Conservation (phyloP, 2,329 filamentous ascomycete genomes). For the Beauveria bassiana region DNA sequence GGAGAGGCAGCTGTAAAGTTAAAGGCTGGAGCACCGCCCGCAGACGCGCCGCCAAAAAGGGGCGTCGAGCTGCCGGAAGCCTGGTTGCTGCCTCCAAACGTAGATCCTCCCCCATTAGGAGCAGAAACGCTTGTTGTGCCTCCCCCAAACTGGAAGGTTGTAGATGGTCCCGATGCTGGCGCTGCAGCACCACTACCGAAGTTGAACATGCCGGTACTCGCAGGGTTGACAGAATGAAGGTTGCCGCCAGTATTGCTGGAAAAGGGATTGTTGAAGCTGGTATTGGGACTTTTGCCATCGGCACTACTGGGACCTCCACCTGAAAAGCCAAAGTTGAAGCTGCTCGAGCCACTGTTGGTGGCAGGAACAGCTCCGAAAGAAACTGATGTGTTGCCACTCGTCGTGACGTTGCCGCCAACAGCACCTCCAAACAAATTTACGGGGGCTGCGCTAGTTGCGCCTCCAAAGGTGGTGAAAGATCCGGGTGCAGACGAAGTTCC, state of each 20-base stretch:
- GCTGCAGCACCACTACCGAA: conserved; percentile 29
- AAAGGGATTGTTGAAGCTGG: conserved; percentile 34
- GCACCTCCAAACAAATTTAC: conserved; percentile 31
- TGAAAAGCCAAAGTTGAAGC: conserved; percentile 27
- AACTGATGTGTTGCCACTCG: conserved; percentile 22
- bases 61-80: conserved; percentile 18
- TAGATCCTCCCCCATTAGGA: conserved; percentile 14
- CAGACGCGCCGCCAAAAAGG: conserved; percentile 25
- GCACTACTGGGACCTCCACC: conserved; percentile 10
- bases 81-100: conserved; percentile 22
- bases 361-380: conserved; percentile 27
- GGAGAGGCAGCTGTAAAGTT: conserved; percentile 30
- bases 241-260: conserved; percentile 20
- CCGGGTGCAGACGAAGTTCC: conserved; percentile 20
- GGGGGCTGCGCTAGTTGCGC: conserved; percentile 19
- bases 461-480: conserved; percentile 27
- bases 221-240: conserved; percentile 17
- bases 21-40: conserved; percentile 27
- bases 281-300: conserved; percentile 18
- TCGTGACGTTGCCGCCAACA: conserved; percentile 19
- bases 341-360: conserved; percentile 15
- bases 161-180: conserved; percentile 20
- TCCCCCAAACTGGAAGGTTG: conserved; percentile 32
- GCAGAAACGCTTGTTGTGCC: conserved; percentile 17
- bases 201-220: conserved; percentile 27